A percentile compares a stretch with the other conserved stretches of the same genome.
Evolutionary conservation across 768 basidiomycete genomes (phyloP).

Genomic region (Macrolepiota dolichaula): DNA sequence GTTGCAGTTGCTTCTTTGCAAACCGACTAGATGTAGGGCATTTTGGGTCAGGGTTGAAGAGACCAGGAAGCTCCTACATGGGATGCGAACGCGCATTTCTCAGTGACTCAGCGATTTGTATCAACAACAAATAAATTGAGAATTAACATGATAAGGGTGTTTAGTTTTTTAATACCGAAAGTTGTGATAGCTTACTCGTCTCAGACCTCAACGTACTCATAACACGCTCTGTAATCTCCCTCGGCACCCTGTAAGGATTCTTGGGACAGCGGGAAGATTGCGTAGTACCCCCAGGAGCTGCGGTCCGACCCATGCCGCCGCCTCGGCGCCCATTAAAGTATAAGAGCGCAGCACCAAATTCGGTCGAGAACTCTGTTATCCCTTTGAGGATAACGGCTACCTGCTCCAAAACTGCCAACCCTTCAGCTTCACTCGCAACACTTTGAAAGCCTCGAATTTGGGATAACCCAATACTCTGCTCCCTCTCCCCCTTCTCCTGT

Average conservation of each 20-base stretch:
- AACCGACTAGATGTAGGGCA: too few relatives aligned
- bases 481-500: background rate
- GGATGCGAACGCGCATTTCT: too few relatives aligned
- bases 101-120: too few relatives aligned
- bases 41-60: too few relatives aligned
- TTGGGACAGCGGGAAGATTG: background rate
- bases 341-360: background rate
- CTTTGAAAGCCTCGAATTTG: background rate
- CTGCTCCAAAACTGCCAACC: background rate
- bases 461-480: background rate
- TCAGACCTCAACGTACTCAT: too few relatives aligned
- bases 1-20: too few relatives aligned
- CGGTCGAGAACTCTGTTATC: background rate
- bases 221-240: too few relatives aligned
- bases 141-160: too few relatives aligned
- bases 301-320: background rate
- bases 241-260: background rate
- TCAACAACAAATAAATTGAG: too few relatives aligned
- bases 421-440: background rate
- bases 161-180: too few relatives aligned
- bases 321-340: background rate
- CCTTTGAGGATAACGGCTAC: background rate
- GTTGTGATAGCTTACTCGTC: too few relatives aligned
- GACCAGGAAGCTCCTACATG: too few relatives aligned
- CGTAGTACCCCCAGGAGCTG: background rate